These are phyloP conservation scores for Brassica carinata DNA, from an alignment of 345 rosid genomes.

Conservation along the genomic window DNA sequence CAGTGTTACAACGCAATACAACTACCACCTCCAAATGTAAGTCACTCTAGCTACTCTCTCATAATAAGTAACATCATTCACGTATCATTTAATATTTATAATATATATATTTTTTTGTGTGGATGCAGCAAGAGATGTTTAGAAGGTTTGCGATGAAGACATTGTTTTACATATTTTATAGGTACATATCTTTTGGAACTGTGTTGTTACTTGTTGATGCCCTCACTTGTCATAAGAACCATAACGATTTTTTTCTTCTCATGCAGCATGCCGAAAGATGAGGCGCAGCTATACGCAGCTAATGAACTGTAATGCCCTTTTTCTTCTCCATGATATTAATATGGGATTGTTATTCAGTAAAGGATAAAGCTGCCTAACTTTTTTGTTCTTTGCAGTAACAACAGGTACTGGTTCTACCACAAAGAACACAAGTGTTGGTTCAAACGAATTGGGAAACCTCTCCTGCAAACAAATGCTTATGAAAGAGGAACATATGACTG, in stretches of 20 bases:
- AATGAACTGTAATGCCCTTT: conserved; percentile 74
- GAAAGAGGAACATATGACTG: too few relatives aligned
- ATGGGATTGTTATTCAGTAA: conserved; percentile 2
- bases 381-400: conserved; percentile 50
- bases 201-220: neutral
- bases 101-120: neutral
- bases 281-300: conserved; percentile 81
- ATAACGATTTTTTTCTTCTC: neutral
- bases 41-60: conserved; percentile 22
- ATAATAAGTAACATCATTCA: neutral
- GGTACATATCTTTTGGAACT: conserved; percentile 46
- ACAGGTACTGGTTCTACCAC: conserved; percentile 83
- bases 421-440: too few relatives aligned
- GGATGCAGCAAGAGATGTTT: conserved; percentile 79
- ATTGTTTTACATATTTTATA: conserved; percentile 79
- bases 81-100: neutral
- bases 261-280: conserved; percentile 96
- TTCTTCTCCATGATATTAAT: neutral
- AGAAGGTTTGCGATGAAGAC: conserved; percentile 69
- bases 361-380: conserved; percentile 3
- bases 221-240: conserved; percentile 8
- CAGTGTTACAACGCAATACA: conserved; percentile 74
- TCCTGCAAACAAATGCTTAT: too few relatives aligned
- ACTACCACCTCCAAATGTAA: conserved; percentile 75
- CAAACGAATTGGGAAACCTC: too few relatives aligned